A percentile compares a stretch with the other conserved stretches of the same genome.
Conservation (phyloP, 2,329 filamentous ascomycete genomes). For the Curvularia eragrostidis region DNA sequence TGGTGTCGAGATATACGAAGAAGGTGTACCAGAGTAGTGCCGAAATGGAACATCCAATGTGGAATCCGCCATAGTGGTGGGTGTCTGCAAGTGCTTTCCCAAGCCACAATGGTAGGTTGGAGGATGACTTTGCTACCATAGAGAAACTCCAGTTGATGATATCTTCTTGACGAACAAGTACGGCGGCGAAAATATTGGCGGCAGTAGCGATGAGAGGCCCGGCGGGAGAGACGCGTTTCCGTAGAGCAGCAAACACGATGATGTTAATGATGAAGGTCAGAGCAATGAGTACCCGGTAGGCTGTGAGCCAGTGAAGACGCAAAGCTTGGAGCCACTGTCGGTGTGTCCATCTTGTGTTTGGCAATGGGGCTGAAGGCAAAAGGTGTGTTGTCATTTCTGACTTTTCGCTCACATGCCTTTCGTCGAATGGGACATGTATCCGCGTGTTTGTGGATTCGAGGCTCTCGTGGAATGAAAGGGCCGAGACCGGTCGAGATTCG, state of each 20-base stretch:
- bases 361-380: not conserved
- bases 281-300: conserved; percentile 26
- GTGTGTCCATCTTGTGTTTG: not conserved
- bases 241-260: not conserved
- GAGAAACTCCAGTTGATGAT: conserved; percentile 41
- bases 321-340: conserved; percentile 6
- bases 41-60: conserved; percentile 43
- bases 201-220: conserved; percentile 38
- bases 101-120: conserved; percentile 30
- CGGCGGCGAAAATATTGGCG: conserved; percentile 43
- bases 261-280: conserved; percentile 20
- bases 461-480: not conserved
- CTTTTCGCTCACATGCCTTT: not conserved
- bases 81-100: conserved; percentile 36
- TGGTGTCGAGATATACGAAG: conserved; percentile 46
- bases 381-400: not conserved
- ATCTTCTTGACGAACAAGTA: conserved; percentile 45
- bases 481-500: not conserved
- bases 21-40: conserved; percentile 54
- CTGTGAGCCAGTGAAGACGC: conserved; percentile 26
- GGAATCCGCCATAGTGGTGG: conserved; percentile 46
- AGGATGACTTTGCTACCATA: conserved; percentile 38
- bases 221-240: not conserved
- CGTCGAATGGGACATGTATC: not conserved
- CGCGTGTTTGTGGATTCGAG: not conserved